Evolutionary conservation across 768 basidiomycete genomes (phyloP), one percentile per base, ranked within the genome.

Genomic region (Serendipita indica): DNA sequence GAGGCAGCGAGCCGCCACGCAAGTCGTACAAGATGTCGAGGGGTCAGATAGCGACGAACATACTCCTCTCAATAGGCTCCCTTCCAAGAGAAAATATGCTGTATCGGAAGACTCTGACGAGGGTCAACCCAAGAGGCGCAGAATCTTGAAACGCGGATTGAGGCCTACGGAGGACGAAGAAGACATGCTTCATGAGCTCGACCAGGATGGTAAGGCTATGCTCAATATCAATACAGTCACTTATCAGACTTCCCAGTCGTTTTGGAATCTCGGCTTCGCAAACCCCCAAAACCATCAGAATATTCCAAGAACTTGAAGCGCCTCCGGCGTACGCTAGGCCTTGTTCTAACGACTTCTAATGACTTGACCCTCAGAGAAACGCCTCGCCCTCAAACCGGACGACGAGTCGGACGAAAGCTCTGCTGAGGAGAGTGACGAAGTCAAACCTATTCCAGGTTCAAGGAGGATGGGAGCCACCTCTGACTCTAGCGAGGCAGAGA

Each of bases 371-470:
- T n/a, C n/a, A n/a, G n/a, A n/a, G n/a, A n/a, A n/a, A n/a, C 49
- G 32, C 25, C 49, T 54, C 16, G n/a, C n/a, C 41, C 41, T 18
- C 18, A n/a, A n/a, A 7, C 27, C 41, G 5, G 41, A 43, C 7
- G n/a, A 43, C 27, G 41, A n/a, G 41, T 6, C 41, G 41, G n/a
- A 43, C n/a, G 41, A n/a, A 25, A 43, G n/a, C 41, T 6, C 5
- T 5, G n/a, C 7, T 43, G 41, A 43, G 5, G n/a, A n/a, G 7
- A n/a, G 41, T 43, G 18, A n/a, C n/a, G n/a, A 37, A 37, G 10
- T 54, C 32, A 54, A 54, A 30, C 49, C 49, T 25, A 54, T 54
- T 10, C 49, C 49, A n/a, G 49, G 49, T 33, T 20, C 49, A 43
- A 6, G 41, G n/a, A n/a, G n/a, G 27, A n/a, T n/a, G 18, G 41